Evolutionary conservation across 331 rosid genomes (phyloP).

Genomic region (Malus hybrid): DNA sequence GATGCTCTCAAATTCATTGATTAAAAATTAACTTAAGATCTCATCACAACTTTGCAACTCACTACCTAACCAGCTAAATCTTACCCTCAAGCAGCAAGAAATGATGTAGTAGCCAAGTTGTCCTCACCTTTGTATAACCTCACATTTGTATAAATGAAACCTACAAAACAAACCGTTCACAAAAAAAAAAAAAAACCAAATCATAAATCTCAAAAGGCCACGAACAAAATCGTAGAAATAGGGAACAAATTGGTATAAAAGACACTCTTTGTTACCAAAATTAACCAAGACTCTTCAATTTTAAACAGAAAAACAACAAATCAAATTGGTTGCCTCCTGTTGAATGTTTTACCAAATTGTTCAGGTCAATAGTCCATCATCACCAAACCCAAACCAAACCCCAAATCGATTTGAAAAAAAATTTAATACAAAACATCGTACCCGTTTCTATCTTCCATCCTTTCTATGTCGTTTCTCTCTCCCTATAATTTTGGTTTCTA

Average conservation of each 20-base stretch:
- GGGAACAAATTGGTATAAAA: not conserved
- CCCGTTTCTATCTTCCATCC: too few species aligned
- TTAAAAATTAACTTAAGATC: not conserved
- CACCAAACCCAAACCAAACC: too few species aligned
- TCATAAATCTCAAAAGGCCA: not conserved
- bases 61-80: not conserved
- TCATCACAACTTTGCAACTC: not conserved
- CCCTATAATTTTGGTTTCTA: too few species aligned
- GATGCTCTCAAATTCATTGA: not conserved
- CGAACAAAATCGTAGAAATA: not conserved
- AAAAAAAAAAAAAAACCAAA: not conserved
- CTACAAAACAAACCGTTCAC: constrained; percentile 24
- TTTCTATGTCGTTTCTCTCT: too few species aligned
- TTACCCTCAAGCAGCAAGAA: constrained; percentile 23
- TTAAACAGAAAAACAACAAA: too few species aligned
- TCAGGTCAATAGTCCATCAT: too few species aligned
- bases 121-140: constrained; percentile 83
- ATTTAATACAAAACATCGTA: too few species aligned
- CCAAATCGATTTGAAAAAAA: too few species aligned
- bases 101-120: constrained; percentile 39
- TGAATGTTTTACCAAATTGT: too few species aligned
- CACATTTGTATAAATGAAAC: constrained; percentile 69
- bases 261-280: constrained; percentile 71
- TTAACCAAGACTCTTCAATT: too few species aligned
- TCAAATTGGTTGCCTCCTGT: too few species aligned